A percentile compares a stretch with the other conserved stretches of the same genome.
Evolutionary conservation across 257 asterid genomes (phyloP).

Genomic region (Cynanchum wilfordii): DNA sequence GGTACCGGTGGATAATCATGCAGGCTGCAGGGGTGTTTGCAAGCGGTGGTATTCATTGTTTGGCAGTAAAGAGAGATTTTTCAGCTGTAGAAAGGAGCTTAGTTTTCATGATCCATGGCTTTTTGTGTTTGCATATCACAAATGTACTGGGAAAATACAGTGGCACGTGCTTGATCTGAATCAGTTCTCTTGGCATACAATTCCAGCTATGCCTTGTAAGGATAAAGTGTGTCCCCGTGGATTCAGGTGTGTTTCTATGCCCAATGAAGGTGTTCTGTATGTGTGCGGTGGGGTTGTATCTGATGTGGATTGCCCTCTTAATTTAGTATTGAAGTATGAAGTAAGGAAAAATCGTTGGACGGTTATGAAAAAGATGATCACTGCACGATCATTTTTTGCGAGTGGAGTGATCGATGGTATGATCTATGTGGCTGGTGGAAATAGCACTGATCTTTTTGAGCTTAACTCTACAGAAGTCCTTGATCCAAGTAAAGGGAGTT

Average conservation of each 20-base stretch:
- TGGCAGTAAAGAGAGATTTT: conserved; percentile 69
- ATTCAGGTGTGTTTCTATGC: conserved; percentile 71
- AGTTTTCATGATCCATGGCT: conserved; percentile 90
- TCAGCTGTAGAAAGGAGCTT: conserved; percentile 62
- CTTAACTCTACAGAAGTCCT: conserved; percentile 74
- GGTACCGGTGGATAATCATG: conserved; percentile 57
- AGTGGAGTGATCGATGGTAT: conserved; percentile 77
- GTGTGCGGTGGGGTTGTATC: conserved; percentile 85
- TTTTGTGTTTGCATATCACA: conserved; percentile 74
- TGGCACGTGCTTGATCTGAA: conserved; percentile 84
- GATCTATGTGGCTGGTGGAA: conserved; percentile 95
- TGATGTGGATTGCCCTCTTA: conserved; percentile 77
- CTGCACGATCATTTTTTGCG: conserved; percentile 80
- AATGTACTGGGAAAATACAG: conserved; percentile 72
- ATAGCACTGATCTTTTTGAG: conserved; percentile 67
- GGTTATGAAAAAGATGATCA: conserved; percentile 77
- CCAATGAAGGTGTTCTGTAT: conserved; percentile 61
- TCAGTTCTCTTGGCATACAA: conserved; percentile 69
- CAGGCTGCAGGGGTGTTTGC: conserved; percentile 50
- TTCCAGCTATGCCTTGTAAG: conserved; percentile 94
- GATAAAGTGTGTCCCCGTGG: conserved; percentile 87
- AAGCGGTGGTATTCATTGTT: conserved; percentile 76
- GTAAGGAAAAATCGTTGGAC: conserved; percentile 78
- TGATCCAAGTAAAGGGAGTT: conserved; percentile 60
- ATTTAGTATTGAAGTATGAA: conserved; percentile 78